phyloP scores from a whole-genome alignment of 2,329 filamentous ascomycete genomes.

The Colletotrichum siamense region DNA sequence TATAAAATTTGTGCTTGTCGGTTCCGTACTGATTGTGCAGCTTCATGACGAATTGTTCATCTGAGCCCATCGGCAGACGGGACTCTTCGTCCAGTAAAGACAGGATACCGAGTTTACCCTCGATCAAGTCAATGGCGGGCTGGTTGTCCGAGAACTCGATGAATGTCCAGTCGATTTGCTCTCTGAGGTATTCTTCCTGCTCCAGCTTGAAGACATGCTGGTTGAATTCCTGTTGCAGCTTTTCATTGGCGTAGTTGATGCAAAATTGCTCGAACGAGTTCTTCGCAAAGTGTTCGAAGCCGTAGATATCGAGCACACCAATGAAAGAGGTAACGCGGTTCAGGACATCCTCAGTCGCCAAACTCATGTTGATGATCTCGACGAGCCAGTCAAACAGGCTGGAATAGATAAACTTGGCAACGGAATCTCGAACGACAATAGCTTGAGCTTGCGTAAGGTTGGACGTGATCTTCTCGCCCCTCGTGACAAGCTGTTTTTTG shows the following conservation, averaged over 20 bases:
- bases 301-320: slow-evolving; percentile 98
- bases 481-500: slow-evolving; percentile 96
- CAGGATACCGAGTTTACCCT: slow-evolving; percentile 93
- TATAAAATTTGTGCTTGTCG: slow-evolving; percentile 96
- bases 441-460: slow-evolving; percentile 95
- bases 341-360: slow-evolving; percentile 88
- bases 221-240: slow-evolving; percentile 98
- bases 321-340: slow-evolving; percentile 88
- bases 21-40: slow-evolving; percentile 90
- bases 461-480: slow-evolving; percentile 96
- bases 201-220: slow-evolving; percentile 99
- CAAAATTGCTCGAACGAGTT: slow-evolving; percentile 99
- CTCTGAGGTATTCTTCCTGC: slow-evolving; percentile 94
- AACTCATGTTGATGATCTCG: slow-evolving; percentile 90
- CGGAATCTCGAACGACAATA: slow-evolving; percentile 92
- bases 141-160: slow-evolving; percentile 99
- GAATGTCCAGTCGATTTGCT: slow-evolving; percentile 99
- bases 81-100: slow-evolving; percentile 96
- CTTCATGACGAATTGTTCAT: slow-evolving; percentile 96
- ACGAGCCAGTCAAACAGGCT: slow-evolving; percentile 99
- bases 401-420: slow-evolving; percentile 98
- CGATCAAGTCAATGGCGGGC: slow-evolving; percentile 97
- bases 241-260: slow-evolving; percentile 99
- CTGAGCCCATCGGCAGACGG: slow-evolving; percentile 93
- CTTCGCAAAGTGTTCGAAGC: slow-evolving; percentile 98